These are phyloP conservation scores for Lanmaoa rubissima DNA, from an alignment of 768 basidiomycete genomes.

Conservation along the genomic window DNA sequence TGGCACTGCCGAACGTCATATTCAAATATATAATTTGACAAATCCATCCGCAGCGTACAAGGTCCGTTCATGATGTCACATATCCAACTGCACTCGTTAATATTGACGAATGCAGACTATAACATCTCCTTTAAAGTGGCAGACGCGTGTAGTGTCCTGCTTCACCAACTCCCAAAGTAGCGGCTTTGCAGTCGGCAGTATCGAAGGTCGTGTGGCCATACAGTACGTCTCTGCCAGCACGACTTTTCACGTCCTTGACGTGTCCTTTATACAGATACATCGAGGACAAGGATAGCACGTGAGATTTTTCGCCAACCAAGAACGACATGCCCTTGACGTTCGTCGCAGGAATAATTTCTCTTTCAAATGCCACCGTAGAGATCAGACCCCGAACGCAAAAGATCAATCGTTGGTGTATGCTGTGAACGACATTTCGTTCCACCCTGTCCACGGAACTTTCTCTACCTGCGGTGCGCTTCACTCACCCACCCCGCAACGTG, in stretches of 20 bases:
- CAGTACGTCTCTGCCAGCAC: slow-evolving; percentile 60
- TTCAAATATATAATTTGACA: slow-evolving; percentile 84
- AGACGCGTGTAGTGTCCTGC: slow-evolving; percentile 83
- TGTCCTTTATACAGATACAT: slow-evolving; percentile 56
- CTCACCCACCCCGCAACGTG: slow-evolving; percentile 21
- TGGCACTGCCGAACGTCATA: slow-evolving; percentile 89
- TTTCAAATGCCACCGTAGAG: slow-evolving; percentile 79
- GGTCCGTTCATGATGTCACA: slow-evolving; percentile 38
- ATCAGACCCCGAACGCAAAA: slow-evolving; percentile 52
- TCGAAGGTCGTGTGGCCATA: slow-evolving; percentile 91
- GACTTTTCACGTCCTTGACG: background rate
- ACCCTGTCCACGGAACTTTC: slow-evolving; percentile 82
- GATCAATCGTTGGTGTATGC: slow-evolving; percentile 73
- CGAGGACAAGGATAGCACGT: slow-evolving; percentile 79
- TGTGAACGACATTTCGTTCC: slow-evolving; percentile 86
- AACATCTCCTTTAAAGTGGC: slow-evolving; percentile 88
- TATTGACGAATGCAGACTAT: slow-evolving; percentile 52
- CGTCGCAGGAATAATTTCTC: slow-evolving; percentile 70
- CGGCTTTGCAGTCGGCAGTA: slow-evolving; percentile 82
- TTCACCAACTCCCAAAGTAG: slow-evolving; percentile 65
- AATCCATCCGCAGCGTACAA: slow-evolving; percentile 80
- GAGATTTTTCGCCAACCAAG: slow-evolving; percentile 22
- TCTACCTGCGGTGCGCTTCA: slow-evolving; percentile 63
- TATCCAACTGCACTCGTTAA: background rate
- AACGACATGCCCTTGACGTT: background rate